phyloP scores from a whole-genome alignment of 1,139 yeast genomes.

The Blastobotrys malaysiensis region DNA sequence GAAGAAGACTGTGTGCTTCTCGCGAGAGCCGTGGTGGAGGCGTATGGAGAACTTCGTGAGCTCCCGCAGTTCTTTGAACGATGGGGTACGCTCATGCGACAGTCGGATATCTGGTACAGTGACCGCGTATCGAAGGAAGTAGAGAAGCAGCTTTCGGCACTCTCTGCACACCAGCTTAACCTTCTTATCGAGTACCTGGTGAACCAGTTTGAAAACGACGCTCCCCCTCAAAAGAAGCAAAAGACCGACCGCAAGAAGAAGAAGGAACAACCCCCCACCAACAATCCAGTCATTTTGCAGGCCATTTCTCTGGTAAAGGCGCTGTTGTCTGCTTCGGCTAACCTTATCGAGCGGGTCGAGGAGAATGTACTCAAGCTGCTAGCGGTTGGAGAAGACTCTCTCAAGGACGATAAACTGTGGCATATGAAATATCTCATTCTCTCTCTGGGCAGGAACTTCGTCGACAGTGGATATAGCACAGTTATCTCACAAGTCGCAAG shows the following conservation, averaged over 20 bases:
- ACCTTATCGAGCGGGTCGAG: constrained; percentile 4
- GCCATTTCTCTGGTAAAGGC: constrained; percentile 6
- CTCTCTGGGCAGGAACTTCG: constrained; percentile 9
- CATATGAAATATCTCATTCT: constrained; percentile 14
- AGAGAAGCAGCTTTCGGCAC: constrained; percentile 13
- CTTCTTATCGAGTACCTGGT: constrained; percentile 12
- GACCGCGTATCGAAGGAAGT: constrained; percentile 14
- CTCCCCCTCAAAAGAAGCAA: neutral
- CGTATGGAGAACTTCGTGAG: constrained; percentile 43
- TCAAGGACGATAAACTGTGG: constrained; percentile 12
- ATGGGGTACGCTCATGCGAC: constrained; percentile 38
- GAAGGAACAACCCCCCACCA: constrained; percentile 1
- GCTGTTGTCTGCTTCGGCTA: constrained; percentile 1
- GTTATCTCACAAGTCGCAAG: constrained; percentile 13
- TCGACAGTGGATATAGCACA: neutral
- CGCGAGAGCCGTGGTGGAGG: constrained; percentile 37
- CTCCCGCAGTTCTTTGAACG: constrained; percentile 44
- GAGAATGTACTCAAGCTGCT: constrained; percentile 5
- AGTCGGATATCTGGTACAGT: constrained; percentile 17
- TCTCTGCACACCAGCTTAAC: constrained; percentile 20
- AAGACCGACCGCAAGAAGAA: neutral
- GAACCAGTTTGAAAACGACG: neutral
- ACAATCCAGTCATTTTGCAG: neutral
- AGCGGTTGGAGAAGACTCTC: neutral
- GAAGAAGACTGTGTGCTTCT: constrained; percentile 7